Evolutionary conservation across 1,284 basidiomycete genomes (phyloP).

Genomic region (Sanguinoderma infundibulare): DNA sequence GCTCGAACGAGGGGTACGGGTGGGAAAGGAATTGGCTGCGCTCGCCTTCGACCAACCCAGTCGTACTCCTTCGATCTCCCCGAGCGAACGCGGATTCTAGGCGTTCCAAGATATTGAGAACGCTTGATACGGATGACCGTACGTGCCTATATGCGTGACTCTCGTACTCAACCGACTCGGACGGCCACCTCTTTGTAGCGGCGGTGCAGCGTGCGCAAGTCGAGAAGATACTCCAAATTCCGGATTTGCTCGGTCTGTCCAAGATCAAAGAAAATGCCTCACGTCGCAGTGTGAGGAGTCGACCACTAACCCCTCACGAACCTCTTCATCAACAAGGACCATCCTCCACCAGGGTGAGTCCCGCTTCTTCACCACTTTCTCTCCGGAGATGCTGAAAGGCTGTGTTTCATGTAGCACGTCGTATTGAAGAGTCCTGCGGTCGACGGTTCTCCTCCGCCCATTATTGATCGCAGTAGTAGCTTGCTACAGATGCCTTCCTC

Average conservation of each 20-base stretch:
- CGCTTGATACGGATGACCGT: slow-evolving; percentile 33
- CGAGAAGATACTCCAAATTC: slow-evolving; percentile 16
- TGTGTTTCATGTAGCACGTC: not conserved
- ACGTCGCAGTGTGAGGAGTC: not conserved
- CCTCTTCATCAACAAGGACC: not conserved
- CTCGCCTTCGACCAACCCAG: not conserved
- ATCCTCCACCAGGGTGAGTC: not conserved
- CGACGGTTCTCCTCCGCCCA: not conserved
- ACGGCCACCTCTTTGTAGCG: slow-evolving; percentile 34
- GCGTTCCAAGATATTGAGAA: slow-evolving; percentile 27
- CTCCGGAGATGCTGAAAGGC: not conserved
- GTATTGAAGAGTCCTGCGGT: not conserved
- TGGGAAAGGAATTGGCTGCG: not conserved
- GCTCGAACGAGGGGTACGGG: not conserved
- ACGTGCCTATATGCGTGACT: slow-evolving; percentile 15
- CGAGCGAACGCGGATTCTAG: slow-evolving; percentile 2
- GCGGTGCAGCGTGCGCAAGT: slow-evolving; percentile 8
- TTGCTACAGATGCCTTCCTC: not conserved
- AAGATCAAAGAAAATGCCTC: not conserved
- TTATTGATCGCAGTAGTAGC: not conserved
- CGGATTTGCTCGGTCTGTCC: slow-evolving; percentile 19
- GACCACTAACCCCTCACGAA: not conserved
- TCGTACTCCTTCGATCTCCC: slow-evolving; percentile 3
- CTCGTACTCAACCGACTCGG: not conserved
- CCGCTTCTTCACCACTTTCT: not conserved